Evolutionary conservation across 2,329 filamentous ascomycete genomes (phyloP).

Genomic region (Lecanicillium sp.): DNA sequence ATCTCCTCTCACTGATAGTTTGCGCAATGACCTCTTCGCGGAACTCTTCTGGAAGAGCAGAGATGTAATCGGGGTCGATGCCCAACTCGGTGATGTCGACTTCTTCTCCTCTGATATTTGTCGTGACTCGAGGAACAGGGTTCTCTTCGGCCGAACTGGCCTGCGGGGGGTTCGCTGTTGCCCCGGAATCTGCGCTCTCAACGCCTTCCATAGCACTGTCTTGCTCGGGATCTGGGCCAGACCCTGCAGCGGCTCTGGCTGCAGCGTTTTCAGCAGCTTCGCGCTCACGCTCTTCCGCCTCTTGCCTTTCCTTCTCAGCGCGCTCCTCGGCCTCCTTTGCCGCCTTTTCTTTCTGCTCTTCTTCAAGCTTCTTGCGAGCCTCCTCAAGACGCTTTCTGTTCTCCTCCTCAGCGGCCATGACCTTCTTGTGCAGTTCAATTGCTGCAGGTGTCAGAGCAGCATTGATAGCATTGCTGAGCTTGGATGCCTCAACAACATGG

Average conservation of each 20-base stretch:
- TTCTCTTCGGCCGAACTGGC: constrained; percentile 25
- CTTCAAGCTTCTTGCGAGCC: constrained; percentile 55
- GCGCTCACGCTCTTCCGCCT: constrained; percentile 64
- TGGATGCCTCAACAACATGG: constrained; percentile 59
- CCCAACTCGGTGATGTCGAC: constrained; percentile 91
- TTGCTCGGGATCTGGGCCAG: constrained; percentile 14
- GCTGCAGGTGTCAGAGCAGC: constrained; percentile 75
- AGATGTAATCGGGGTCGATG: constrained; percentile 90
- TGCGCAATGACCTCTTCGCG: constrained; percentile 93
- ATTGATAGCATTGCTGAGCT: constrained; percentile 63
- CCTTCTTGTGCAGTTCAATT: constrained; percentile 70
- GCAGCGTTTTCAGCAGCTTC: constrained; percentile 53
- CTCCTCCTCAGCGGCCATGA: constrained; percentile 53
- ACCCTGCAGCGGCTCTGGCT: constrained; percentile 37
- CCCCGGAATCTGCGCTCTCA: constrained; percentile 40
- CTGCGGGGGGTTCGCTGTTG: constrained; percentile 15
- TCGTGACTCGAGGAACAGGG: constrained; percentile 57
- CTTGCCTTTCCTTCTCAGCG: constrained; percentile 58
- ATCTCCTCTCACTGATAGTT: constrained; percentile 76
- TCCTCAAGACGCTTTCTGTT: constrained; percentile 46
- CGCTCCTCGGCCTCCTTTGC: constrained; percentile 51
- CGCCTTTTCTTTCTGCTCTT: constrained; percentile 45
- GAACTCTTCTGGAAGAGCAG: constrained; percentile 95
- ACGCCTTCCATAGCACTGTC: constrained; percentile 70
- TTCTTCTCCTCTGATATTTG: constrained; percentile 77